Evolutionary conservation across 1,284 basidiomycete species (phyloP), one percentile per base, ranked within the genome.

Genomic region (Ceratobasidium sp.): DNA sequence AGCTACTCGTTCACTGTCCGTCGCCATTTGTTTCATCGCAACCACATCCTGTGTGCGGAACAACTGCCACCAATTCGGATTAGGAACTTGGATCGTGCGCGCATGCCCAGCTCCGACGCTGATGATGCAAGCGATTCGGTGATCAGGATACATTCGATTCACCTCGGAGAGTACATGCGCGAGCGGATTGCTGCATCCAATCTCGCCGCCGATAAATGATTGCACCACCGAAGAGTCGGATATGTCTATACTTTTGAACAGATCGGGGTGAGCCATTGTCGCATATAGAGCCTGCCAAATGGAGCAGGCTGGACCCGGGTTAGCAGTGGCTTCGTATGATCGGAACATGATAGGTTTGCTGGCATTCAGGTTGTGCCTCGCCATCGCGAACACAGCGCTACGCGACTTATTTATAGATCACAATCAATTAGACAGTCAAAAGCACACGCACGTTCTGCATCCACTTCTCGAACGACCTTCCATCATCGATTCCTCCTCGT

Each of bases 161-260:
- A 29, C 60, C 44, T 70, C 69, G 9, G 25, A 19, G 2, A 70
- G 52, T 1, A 70, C 44, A 27, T 70, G 41, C 9, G 52, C 59
- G 5, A 52, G 41, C 13, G 69, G 59, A 21, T 70, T 70, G 14
- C 56, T 56, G n/a, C 53, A 60, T 29, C 57, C 69, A 39, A 70
- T 25, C 14, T 25, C 62, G 11, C 36, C 59, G 44, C 46, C 69
- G 4, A 70, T 47, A 30, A 44, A 70, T 2, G 44, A 19, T 16
- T 49, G 23, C 8, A 6, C 5, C 5, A 60, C 30, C 2, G 41
- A 36, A 0, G 46, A 33, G 16, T 49, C 33, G 9, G 13, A 59
- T 7, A 70, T 64, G 5, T 23, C 44, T 6, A 52, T 23, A 29
- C 44, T 49, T 13, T 56, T 52, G 59, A 70, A 70, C 36, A 64